Base-by-base conservation (phyloP, 495 filamentous ascomycete genomes). In the Massariosphaeria phaeospora region DNA sequence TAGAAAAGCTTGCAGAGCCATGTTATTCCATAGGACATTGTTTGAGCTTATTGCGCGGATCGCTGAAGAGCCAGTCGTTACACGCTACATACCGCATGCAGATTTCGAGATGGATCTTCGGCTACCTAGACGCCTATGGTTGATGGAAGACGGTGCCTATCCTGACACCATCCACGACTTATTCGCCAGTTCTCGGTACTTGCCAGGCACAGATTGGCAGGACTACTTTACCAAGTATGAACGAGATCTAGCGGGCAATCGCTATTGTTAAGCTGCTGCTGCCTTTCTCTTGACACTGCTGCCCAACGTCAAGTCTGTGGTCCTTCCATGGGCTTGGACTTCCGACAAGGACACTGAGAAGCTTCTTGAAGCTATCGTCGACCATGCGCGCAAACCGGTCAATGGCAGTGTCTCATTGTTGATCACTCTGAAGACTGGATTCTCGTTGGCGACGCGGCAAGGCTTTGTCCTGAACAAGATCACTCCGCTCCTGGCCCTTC, bases 211-310 rank as follows among this genome's bases (percentile, higher is more conserved):
- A 9, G 50, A 54, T 18, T 54, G 50, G 50, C 38, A 54, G 26
- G 50, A 54, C 38, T 54, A 54, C 41, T 44, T 46, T 35, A 25
- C 20, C 11, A 54, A 54, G 50, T 44, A 44, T 25, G 38, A 54
- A 54, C 38, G 50, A 38, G 50, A 54, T 44, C 41, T 54, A 54
- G 23, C 20, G 26, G 50, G 46, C 50, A 9, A 44, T 54, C 38
- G 50, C 50, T 54, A 54, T 25, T 54, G 39, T 21, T 40, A 54
- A 54, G 38, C 38, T 54, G 20, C 50, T 21, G 40, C 38, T 54
- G 20, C 50, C n/a, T 54, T 54, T 54, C 50, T 54, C 41, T 29
- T 54, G 26, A 54, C 50, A 18, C 50, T 54, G 39, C 41, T 54
- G 50, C 26, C 50, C 31, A 54, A 54, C 50, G 50, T 54, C 50